Conservation (phyloP, 352 stramenopile genomes). For the Sclerospora graminicola region DNA sequence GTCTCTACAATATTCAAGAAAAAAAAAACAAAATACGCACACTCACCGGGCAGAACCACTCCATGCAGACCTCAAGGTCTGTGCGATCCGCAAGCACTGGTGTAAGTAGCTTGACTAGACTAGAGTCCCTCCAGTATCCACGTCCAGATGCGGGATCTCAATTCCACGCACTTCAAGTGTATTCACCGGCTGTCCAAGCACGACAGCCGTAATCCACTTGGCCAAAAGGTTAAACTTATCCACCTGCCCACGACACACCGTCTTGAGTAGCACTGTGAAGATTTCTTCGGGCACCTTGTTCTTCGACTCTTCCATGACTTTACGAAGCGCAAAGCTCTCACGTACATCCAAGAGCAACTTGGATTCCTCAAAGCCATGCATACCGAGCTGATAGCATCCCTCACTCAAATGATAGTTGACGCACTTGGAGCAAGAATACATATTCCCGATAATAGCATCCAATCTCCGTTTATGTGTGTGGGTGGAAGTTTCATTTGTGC, state of each 20-base stretch:
- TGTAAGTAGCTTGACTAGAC: no score
- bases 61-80: no score
- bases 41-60: no score
- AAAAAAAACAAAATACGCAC: constrained; percentile 3
- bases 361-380: constrained; percentile 75
- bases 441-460: constrained; percentile 81
- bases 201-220: constrained; percentile 76
- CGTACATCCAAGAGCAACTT: constrained; percentile 61
- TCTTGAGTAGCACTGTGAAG: no score
- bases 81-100: no score
- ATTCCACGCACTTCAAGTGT: constrained; percentile 73
- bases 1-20: constrained; percentile 4
- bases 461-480: constrained; percentile 75
- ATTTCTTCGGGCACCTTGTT: no score
- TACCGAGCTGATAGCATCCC: no score
- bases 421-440: no score
- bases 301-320: constrained; percentile 74
- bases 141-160: constrained; percentile 71
- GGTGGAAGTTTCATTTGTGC: no score
- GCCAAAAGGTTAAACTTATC: constrained; percentile 86
- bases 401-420: no score
- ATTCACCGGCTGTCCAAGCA: constrained; percentile 53
- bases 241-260: no score
- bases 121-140: constrained; percentile 52
- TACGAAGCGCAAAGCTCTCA: constrained; percentile 75